These are phyloP conservation scores for Porodaedalea pini DNA, from an alignment of 1,284 basidiomycete species.

Conservation along the genomic window DNA sequence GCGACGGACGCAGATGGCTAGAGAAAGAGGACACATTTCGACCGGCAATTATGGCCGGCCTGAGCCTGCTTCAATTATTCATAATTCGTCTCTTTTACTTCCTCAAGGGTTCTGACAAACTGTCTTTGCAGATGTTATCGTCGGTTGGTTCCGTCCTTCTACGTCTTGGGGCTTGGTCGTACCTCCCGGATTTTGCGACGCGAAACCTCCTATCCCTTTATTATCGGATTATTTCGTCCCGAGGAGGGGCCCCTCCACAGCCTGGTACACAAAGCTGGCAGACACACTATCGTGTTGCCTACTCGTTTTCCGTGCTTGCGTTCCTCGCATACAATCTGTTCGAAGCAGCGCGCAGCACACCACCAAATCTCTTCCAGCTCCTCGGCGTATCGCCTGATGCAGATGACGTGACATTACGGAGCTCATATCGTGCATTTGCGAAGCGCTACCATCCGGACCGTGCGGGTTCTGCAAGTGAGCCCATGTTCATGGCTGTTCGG, in stretches of 20 bases:
- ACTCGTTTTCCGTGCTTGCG: constrained; percentile 60
- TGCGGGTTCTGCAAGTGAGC: constrained; percentile 59
- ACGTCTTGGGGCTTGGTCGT: constrained; percentile 42
- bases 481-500: constrained; percentile 68
- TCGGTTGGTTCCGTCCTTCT: constrained; percentile 30
- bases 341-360: constrained; percentile 49
- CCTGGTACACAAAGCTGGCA: constrained; percentile 44
- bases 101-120: constrained; percentile 4
- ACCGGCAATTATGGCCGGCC: constrained; percentile 27
- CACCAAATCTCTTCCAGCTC: constrained; percentile 73
- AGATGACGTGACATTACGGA: constrained; percentile 64
- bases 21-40: constrained; percentile 36
- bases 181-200: constrained; percentile 43
- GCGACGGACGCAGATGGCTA: constrained; percentile 15
- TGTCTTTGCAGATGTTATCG: constrained; percentile 25
- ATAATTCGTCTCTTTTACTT: background rate
- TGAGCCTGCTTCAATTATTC: constrained; percentile 26
- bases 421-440: constrained; percentile 73
- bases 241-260: constrained; percentile 35
- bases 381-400: constrained; percentile 60
- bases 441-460: constrained; percentile 77
- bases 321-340: constrained; percentile 70
- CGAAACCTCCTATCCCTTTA: constrained; percentile 35
- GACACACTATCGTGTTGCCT: constrained; percentile 58
- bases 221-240: constrained; percentile 36